phyloP scores from a whole-genome alignment of 176 grass and related monocot genomes.

The Pharus latifolius region DNA sequence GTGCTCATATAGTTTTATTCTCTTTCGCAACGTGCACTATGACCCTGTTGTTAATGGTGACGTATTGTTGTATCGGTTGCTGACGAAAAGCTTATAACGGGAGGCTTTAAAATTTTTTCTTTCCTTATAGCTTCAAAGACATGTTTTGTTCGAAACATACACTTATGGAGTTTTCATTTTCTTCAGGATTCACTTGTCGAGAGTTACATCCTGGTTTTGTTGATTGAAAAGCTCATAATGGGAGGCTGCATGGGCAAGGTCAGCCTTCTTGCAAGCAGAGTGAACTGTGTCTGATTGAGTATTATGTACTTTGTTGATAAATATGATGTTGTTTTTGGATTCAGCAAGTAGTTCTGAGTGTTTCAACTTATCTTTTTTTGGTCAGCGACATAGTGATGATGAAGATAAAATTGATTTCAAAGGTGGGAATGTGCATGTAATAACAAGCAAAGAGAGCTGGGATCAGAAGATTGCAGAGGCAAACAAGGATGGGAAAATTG shows the following conservation, averaged over 20 bases:
- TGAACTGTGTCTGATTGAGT: not conserved
- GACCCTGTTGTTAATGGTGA: not conserved
- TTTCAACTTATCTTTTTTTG: not conserved
- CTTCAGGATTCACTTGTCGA: not conserved
- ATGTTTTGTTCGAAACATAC: not conserved
- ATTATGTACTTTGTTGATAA: not conserved
- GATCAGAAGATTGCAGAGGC: slow-evolving; percentile 82
- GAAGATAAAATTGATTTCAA: slow-evolving; percentile 68
- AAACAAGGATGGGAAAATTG: slow-evolving; percentile 77
- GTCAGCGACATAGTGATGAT: slow-evolving; percentile 24
- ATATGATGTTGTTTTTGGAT: not conserved
- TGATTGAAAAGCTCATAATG: too few relatives aligned
- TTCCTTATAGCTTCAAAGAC: too few relatives aligned
- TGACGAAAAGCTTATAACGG: too few relatives aligned
- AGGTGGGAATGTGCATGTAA: slow-evolving; percentile 79
- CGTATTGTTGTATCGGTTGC: too few relatives aligned
- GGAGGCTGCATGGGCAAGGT: too few relatives aligned
- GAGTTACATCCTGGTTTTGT: too few relatives aligned
- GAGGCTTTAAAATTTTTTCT: too few relatives aligned
- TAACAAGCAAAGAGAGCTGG: slow-evolving; percentile 80
- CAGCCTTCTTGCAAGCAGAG: too few relatives aligned
- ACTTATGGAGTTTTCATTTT: not conserved
- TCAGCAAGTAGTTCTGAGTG: not conserved
- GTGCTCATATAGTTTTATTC: not conserved
- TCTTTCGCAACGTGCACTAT: not conserved